Percentiles rank a stretch among this genome's conserved stretches.
Conservation (phyloP, 2,329 filamentous ascomycete species). For the Pseudogymnoascus sp. region DNA sequence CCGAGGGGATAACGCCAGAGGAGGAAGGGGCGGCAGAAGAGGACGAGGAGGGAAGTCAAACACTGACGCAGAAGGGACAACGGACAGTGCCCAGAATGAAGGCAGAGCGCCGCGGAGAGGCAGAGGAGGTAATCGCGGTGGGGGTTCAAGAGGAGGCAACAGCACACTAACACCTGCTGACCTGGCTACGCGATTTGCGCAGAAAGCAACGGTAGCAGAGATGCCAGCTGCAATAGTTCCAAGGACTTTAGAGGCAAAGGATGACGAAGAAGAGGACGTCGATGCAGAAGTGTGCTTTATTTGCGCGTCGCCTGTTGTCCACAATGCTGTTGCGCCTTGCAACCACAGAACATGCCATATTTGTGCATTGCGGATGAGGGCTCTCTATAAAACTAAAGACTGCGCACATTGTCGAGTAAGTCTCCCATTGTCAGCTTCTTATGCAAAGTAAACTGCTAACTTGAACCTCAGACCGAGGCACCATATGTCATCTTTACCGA, state of each 20-base stretch:
- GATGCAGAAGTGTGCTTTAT: slow-evolving; percentile 93
- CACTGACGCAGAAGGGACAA: slow-evolving; percentile 9
- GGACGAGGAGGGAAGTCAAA: slow-evolving; percentile 25
- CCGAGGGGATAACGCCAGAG: slow-evolving; percentile 28
- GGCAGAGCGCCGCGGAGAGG: slow-evolving; percentile 12
- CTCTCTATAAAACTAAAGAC: slow-evolving; percentile 90
- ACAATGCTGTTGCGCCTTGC: slow-evolving; percentile 84
- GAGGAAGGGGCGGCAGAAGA: slow-evolving; percentile 32
- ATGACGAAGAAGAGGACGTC: slow-evolving; percentile 37
- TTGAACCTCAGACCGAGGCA: slow-evolving; percentile 47
- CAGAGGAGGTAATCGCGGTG: slow-evolving; percentile 16
- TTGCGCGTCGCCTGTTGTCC: slow-evolving; percentile 81
- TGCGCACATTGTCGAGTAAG: slow-evolving; percentile 90
- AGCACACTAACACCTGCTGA: slow-evolving; percentile 16
- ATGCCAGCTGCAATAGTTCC: slow-evolving; percentile 15
- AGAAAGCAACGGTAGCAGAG: neutral
- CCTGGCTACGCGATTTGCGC: slow-evolving; percentile 14
- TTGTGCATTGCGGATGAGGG: slow-evolving; percentile 81
- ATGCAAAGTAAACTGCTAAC: slow-evolving; percentile 15
- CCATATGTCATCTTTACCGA: slow-evolving; percentile 89
- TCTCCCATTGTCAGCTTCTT: slow-evolving; percentile 17
- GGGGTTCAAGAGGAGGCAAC: slow-evolving; percentile 8
- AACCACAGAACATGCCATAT: slow-evolving; percentile 97
- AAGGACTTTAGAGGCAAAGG: slow-evolving; percentile 9
- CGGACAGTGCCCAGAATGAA: slow-evolving; percentile 7